Evolutionary conservation across 75 land plant genomes (phyloP).

Genomic region (Selaginella moellendorffii): DNA sequence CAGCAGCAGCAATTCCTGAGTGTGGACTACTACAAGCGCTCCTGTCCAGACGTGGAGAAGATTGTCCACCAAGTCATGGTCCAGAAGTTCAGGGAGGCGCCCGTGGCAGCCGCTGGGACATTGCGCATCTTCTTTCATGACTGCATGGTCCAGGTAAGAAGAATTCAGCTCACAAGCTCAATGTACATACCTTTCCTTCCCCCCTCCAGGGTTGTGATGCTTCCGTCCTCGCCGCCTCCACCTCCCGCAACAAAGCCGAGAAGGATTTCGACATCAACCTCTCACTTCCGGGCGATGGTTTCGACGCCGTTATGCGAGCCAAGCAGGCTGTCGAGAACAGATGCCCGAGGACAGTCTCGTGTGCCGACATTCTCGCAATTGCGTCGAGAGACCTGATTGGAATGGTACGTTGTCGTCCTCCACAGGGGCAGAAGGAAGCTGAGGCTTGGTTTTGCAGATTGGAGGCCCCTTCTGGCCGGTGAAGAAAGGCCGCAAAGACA

Average conservation of each 20-base stretch:
- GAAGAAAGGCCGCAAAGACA: constrained; percentile 8
- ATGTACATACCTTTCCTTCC: neutral
- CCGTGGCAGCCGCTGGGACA: constrained; percentile 3
- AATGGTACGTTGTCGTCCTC: no score
- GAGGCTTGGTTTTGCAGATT: neutral
- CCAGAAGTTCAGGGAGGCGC: constrained; percentile 2
- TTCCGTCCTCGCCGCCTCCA: neutral
- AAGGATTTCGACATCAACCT: constrained; percentile 3
- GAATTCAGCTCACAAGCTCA: neutral
- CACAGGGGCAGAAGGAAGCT: no score
- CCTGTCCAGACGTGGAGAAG: constrained; percentile 4
- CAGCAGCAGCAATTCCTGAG: neutral
- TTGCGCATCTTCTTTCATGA: constrained; percentile 7
- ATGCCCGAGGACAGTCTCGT: neutral
- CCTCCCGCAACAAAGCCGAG: neutral
- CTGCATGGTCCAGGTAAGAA: constrained; percentile 4
- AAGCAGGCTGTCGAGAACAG: neutral
- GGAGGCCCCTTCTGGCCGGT: constrained; percentile 9
- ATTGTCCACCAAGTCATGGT: constrained; percentile 3
- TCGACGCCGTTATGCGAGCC: neutral
- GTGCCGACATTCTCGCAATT: neutral
- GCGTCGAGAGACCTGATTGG: neutral
- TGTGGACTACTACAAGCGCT: neutral
- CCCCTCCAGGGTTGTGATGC: constrained; percentile 6
- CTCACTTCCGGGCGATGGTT: constrained; percentile 4